Evolutionary conservation across 2,329 filamentous ascomycete genomes (phyloP), one percentile per base, ranked within the genome.

Genomic region (Pseudocercospora eumusae): DNA sequence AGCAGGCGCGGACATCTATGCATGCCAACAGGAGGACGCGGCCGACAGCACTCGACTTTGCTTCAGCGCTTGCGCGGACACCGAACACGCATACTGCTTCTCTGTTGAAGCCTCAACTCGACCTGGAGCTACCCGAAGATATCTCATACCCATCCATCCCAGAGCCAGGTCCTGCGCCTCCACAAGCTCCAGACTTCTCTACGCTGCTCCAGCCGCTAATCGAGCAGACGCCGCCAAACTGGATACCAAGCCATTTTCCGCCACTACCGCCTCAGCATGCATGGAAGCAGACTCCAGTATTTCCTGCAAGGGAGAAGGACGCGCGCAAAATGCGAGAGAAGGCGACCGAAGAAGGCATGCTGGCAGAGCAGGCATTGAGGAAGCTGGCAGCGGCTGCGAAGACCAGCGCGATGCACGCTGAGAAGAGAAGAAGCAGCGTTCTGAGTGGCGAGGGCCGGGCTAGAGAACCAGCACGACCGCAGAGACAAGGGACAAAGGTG

Each of bases 291-390:
- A 88, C 86, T 1, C 78, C 84, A 0, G 83, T 88, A 3, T 87
- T 81, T 64, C 81, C 83, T 1, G 74, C 82, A 42, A 81, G 86
- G 62, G 85, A 88, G 65, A 82, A 78, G 33, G 86, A 88, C 66
- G 81, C 85, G 2, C 78, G 84, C 40, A 81, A 80, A 67, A 72
- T 74, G 71, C 70, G 73, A 40, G 87, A 89, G 70, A 80, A 82
- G 61, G 86, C 86, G 4, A 88, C 86, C 3, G 82, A 88, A 69
- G 87, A 89, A 71, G 86, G 86, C 13, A 81, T 87, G 50, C 74
- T 86, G 63, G 87, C 86, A 7, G 87, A 89, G 72, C 84, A 88
- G 69, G 86, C 86, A 20, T 74, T 89, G 65, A 78, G 86, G 54
- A 87, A 85, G 69, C 76, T 89, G 25, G 80, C 81, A 65, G 77